Base-by-base conservation (phyloP, 495 filamentous ascomycete genomes). In the Glarea lozoyensis region DNA sequence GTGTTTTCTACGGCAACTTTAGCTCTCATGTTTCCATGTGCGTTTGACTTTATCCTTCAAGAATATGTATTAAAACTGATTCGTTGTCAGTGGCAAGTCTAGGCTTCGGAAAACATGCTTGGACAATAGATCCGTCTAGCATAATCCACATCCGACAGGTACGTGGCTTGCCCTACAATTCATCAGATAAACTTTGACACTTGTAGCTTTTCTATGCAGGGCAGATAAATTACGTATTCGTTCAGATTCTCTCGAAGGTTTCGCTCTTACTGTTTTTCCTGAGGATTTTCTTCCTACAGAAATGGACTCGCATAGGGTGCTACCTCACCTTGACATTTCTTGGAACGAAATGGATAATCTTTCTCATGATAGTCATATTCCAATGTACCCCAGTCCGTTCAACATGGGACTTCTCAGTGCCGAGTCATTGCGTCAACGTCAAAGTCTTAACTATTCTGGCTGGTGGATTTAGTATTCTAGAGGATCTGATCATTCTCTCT, bases 341-440 rank as follows among this genome's bases (percentile, higher is more conserved):
- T 7, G 25, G 25, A 29, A 7, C n/a, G 7, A 29, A 29, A 29
- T 7, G 25, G 25, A 7, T 70, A 10, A 54, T 49, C 40, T 70
- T 69, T 38, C 37, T 61, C 19, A 33, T 67, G 9, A 53, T 52
- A 17, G 52, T 59, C 18, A 40, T 61, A 16, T 63, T 70, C 29
- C 66, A 72, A 49, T 75, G 70, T 52, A 39, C 27, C 5, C 71
- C 70, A 9, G 52, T 72, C 16, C 10, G 43, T 0, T 24, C 25
- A 9, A 35, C 42, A 17, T 66, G 63, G 63, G 45, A 60, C 36
- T 51, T 49, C 7, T 38, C 41, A 1, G 29, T 48, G 0, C 1
- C 46, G 15, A 57, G 49, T 1, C 50, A 59, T 16, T 68, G 63
- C 42, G 43, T 57, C 9, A 55, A 64, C 35, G 38, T 51, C 19